Percentiles rank a stretch among this genome's conserved stretches.
Evolutionary conservation across 2,329 filamentous ascomycete species (phyloP).

Genomic region (Trichoderma citrinoviride): DNA sequence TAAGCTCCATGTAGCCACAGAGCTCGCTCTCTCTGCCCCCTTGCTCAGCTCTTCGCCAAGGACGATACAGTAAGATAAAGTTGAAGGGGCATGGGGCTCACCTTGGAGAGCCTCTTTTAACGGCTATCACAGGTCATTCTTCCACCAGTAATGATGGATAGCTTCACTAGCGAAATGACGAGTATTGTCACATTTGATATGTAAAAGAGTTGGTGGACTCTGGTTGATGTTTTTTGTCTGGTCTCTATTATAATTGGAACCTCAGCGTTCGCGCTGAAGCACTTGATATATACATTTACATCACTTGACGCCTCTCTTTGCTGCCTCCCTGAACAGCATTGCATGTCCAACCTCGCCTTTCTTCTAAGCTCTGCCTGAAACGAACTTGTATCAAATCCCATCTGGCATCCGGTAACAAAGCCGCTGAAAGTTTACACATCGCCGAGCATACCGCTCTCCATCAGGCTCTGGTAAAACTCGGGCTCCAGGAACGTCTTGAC

Average conservation of each 20-base stretch:
- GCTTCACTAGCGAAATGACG: no score
- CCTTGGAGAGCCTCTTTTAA: no score
- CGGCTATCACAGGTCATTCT: neutral
- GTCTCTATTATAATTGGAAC: neutral
- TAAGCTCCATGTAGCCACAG: no score
- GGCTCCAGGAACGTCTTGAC: conserved; percentile 96
- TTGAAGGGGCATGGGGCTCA: no score
- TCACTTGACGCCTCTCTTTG: neutral
- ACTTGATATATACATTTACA: neutral
- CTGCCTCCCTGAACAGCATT: neutral
- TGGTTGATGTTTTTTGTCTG: neutral
- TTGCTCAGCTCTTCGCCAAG: no score
- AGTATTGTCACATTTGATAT: no score
- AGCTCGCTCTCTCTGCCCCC: no score
- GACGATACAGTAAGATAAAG: no score
- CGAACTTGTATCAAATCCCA: neutral
- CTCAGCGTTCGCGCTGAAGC: neutral
- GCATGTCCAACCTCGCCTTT: neutral
- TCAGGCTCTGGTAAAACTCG: conserved; percentile 83
- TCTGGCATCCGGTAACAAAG: neutral
- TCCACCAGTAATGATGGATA: conserved; percentile 3
- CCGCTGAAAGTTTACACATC: conserved; percentile 33
- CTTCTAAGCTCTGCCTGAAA: neutral
- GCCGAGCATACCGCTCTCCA: conserved; percentile 84
- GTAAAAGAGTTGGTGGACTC: neutral